These are phyloP conservation scores for Phylloporus sp. DNA, from an alignment of 768 basidiomycete genomes.

Conservation along the genomic window DNA sequence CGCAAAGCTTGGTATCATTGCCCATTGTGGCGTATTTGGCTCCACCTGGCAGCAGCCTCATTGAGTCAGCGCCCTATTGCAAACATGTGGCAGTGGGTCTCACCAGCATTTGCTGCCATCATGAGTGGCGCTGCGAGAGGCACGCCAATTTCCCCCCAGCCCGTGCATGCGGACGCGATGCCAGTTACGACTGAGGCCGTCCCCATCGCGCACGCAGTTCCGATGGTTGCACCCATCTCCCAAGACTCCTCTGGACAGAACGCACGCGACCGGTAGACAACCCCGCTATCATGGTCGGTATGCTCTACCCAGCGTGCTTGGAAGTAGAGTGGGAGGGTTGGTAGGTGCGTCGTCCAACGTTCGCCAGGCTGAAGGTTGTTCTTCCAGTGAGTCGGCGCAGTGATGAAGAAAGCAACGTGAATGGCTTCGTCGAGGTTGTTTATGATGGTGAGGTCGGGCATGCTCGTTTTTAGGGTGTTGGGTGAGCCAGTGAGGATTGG, in stretches of 20 bases:
- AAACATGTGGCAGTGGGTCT: background rate
- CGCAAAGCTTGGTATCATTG: slow-evolving; percentile 6
- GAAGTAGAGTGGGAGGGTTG: slow-evolving; percentile 8
- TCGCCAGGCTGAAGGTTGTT: slow-evolving; percentile 17
- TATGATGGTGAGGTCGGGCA: slow-evolving; percentile 19
- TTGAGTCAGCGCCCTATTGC: background rate
- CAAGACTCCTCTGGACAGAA: slow-evolving; percentile 17
- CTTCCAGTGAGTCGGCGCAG: slow-evolving; percentile 7
- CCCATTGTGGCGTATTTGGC: slow-evolving; percentile 5
- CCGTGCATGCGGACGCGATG: background rate
- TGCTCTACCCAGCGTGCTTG: slow-evolving; percentile 15
- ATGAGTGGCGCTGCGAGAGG: slow-evolving; percentile 9
- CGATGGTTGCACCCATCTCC: slow-evolving; percentile 17
- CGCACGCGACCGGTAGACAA: slow-evolving; percentile 3
- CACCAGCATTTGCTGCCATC: slow-evolving; percentile 11
- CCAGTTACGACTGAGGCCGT: slow-evolving; percentile 19
- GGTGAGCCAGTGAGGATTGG: background rate
- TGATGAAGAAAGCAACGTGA: slow-evolving; percentile 20
- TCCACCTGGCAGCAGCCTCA: slow-evolving; percentile 1
- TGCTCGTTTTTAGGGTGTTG: background rate
- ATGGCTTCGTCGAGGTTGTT: slow-evolving; percentile 18
- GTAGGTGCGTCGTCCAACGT: slow-evolving; percentile 13
- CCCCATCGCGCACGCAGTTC: slow-evolving; percentile 14
- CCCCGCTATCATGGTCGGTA: slow-evolving; percentile 7
- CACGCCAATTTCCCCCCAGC: background rate